phyloP scores from a whole-genome alignment of 257 asterid genomes.

The Primulina huaijiensis region DNA sequence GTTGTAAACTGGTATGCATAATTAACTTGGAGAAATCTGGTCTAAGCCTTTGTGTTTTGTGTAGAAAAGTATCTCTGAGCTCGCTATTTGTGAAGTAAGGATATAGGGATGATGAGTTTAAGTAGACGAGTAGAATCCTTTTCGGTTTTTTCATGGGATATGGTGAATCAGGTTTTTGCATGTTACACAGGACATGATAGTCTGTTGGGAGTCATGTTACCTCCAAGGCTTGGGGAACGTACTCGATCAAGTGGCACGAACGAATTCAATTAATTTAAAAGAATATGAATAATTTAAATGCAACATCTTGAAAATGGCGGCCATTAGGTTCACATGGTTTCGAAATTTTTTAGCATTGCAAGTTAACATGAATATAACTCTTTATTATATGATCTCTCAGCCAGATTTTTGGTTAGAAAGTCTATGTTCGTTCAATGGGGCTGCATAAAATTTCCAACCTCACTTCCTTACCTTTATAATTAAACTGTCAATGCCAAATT shows the following conservation, averaged over 20 bases:
- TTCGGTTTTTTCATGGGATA: not conserved
- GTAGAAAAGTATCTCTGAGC: not conserved
- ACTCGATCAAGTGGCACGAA: not conserved
- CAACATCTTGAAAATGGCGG: no score
- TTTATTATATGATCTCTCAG: not conserved
- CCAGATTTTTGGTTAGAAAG: not conserved
- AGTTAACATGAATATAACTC: not conserved
- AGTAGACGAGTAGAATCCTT: not conserved
- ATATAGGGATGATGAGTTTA: not conserved
- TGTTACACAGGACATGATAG: not conserved
- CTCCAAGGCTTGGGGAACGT: not conserved
- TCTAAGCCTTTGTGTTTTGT: not conserved
- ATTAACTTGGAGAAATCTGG: no score
- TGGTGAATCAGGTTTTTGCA: not conserved
- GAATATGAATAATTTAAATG: no score
- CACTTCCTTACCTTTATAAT: not conserved
- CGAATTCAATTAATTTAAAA: no score
- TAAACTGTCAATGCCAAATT: not conserved
- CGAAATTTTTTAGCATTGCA: not conserved
- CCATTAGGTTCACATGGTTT: no score
- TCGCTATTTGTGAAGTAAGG: not conserved
- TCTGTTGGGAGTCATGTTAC: not conserved
- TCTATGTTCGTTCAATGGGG: not conserved
- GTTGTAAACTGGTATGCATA: not conserved
- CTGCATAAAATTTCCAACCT: not conserved